Evolutionary conservation across 1,284 basidiomycete genomes (phyloP), one percentile per base, ranked within the genome.

Genomic region (Trametes pubescens): DNA sequence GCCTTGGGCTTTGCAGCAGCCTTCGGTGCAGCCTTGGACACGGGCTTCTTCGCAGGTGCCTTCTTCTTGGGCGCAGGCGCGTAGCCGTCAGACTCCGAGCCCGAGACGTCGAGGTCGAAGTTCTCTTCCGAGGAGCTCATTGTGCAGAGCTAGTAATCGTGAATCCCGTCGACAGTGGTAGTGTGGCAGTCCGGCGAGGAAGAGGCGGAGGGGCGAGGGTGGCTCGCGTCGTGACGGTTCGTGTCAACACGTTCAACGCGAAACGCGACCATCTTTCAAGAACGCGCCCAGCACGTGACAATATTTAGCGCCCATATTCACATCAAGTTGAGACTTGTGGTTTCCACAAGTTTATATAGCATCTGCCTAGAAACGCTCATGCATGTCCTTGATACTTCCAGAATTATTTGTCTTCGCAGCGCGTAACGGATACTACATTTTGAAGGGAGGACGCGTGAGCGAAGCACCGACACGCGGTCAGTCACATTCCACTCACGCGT

Each of bases 101-200:
- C 88, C 51, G 86, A 90, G 48, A 86, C 76, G 67, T 86, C 81
- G 53, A 90, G 72, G 67, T 88, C 84, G 60, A 90, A 92, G 69
- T 83, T 85, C 76, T 92, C 90, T 73, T 89, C 89, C 11, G 88
- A 89, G 59, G 82, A 83, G 71, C 81, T 85, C 85, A 86, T 86
- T 32, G 56, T 71, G 40, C 22, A 40, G 16, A 47, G 51, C 57
- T 21, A 11, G 57, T 44, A 29, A 47, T 61, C 52, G 40, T 54
- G 13, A 29, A 18, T 40, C 37, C 43, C 37, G 51, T 34, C 38
- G 29, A 46, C 11, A 11, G 37, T 51, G 43, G 11, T 48, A 37
- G 26, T 11, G 53, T 32, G 56, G 58, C 2, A 22, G 47, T 26
- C 46, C 18, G 52, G 48, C 37, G 37, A 35, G 29, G 37, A 44